Conservation (phyloP, 805 yeast genomes). For the Candida ponderosae region DNA sequence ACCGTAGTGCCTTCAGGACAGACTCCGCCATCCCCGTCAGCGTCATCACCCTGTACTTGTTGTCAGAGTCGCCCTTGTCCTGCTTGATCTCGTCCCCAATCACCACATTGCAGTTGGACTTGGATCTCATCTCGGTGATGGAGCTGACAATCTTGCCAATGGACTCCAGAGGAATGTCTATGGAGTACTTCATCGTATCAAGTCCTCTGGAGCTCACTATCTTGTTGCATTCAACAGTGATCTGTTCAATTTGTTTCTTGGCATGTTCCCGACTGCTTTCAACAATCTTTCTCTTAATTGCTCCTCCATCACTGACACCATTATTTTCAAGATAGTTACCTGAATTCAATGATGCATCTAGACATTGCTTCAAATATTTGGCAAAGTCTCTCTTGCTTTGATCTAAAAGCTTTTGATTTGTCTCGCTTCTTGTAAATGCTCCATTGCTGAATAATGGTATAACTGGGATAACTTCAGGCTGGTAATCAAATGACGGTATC, state of each 20-base stretch:
- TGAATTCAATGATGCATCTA: neutral
- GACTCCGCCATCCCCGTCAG: slow-evolving; percentile 12
- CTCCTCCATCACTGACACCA: neutral
- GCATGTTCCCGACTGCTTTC: neutral
- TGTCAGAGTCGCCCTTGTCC: neutral
- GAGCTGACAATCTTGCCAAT: neutral
- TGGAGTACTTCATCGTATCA: slow-evolving; percentile 4
- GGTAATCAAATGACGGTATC: neutral
- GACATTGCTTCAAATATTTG: slow-evolving; percentile 2
- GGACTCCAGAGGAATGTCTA: slow-evolving; percentile 13
- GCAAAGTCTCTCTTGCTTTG: slow-evolving; percentile 3
- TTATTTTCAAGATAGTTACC: neutral
- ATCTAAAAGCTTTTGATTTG: slow-evolving; percentile 6
- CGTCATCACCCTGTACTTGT: slow-evolving; percentile 5
- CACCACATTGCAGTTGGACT: slow-evolving; percentile 11
- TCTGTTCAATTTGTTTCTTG: slow-evolving; percentile 4
- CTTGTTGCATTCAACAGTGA: slow-evolving; percentile 3
- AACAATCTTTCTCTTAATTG: neutral
- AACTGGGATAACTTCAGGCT: slow-evolving; percentile 6
- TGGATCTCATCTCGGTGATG: slow-evolving; percentile 12
- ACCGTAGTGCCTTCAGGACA: slow-evolving; percentile 8
- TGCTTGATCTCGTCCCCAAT: slow-evolving; percentile 5
- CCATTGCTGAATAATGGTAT: neutral
- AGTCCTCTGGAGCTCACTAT: slow-evolving; percentile 2
- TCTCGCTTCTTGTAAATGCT: slow-evolving; percentile 2